Base-by-base conservation (phyloP, 768 basidiomycete species). In the Mycena rebaudengoi region DNA sequence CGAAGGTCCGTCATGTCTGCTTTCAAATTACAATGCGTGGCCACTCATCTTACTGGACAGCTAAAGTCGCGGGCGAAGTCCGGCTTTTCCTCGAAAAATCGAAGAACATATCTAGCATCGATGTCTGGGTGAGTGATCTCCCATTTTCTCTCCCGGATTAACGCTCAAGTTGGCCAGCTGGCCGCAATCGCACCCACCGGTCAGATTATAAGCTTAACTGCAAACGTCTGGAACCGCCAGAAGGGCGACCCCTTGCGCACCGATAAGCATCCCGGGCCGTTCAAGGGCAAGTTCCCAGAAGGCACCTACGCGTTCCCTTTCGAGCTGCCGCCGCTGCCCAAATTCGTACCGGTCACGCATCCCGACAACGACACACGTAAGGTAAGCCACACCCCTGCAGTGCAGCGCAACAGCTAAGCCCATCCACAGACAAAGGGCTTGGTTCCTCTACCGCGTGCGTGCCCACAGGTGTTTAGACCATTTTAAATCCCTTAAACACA, bases 291-390 rank as follows among this genome's bases (percentile, higher is more conserved):
- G 49, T 68, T 68, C 14, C 66, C 66, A 6, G 32, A 39, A 8
- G 66, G 66, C 41, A 64, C 62, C 39, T 68, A 49, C 43, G 44
- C 64, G 25, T 68, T 68, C 32, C 66, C 66, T 1, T 68, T 68
- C 32, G 62, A 68, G 50, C 39, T 68, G 10, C 66, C 66, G 7
- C 59, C 66, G 21, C 50, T 68, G 5, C 66, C 66, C 25, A 64
- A 49, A 53, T 68, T 68, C 44, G 66, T 68, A n/a, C 62, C 62
- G 7, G 66, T 68, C 14, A 61, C 49, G 8, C 66, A 68, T 45
- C 66, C 66, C 4, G 66, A 64, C 52, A 68, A 64, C 43, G 66
- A 63, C 40, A 62, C 51, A 21, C 53, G 60, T 26, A 66, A 51
- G 65, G 66, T 67, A 26, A 44, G 61, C 35, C 14, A 23, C 3